Conservation (phyloP, 2,329 filamentous ascomycete genomes). For the Teratosphaeria viscida region DNA sequence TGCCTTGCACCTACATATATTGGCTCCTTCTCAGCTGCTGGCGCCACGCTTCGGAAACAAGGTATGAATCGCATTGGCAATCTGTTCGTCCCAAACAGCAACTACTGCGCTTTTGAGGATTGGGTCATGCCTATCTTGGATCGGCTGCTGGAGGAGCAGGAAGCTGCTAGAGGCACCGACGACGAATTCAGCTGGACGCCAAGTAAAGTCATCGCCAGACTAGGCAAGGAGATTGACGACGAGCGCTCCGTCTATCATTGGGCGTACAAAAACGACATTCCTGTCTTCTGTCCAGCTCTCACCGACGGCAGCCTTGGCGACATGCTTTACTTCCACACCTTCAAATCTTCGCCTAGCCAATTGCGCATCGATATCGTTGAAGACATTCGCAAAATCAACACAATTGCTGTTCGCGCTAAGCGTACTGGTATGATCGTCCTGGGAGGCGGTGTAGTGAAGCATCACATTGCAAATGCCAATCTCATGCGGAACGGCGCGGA, state of each 20-base stretch:
- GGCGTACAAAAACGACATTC: conserved; percentile 94
- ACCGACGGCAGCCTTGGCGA: conserved; percentile 93
- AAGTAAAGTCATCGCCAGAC: conserved; percentile 76
- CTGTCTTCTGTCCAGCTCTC: conserved; percentile 90
- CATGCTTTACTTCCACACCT: conserved; percentile 98
- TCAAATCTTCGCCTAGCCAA: conserved; percentile 72
- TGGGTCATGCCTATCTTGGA: conserved; percentile 96
- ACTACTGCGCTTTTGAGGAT: conserved; percentile 96
- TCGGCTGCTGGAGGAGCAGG: conserved; percentile 85
- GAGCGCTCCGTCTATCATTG: conserved; percentile 91
- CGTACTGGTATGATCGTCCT: conserved; percentile 90
- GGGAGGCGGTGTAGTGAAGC: conserved; percentile 90
- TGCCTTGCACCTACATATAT: conserved; percentile 91
- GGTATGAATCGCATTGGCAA: conserved; percentile 96
- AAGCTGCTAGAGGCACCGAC: conserved; percentile 51
- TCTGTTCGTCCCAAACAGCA: conserved; percentile 87
- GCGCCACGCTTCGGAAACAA: conserved; percentile 66
- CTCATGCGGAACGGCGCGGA: conserved; percentile 97
- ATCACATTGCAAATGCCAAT: conserved; percentile 96
- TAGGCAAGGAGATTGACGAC: conserved; percentile 90
- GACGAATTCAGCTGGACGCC: conserved; percentile 83
- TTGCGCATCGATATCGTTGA: conserved; percentile 85
- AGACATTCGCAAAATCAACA: conserved; percentile 89
- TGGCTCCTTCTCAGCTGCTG: conserved; percentile 68
- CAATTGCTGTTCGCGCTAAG: conserved; percentile 76